These are phyloP conservation scores for Nakazawaea laoshanensis DNA, from an alignment of 805 yeast species.

Conservation along the genomic window DNA sequence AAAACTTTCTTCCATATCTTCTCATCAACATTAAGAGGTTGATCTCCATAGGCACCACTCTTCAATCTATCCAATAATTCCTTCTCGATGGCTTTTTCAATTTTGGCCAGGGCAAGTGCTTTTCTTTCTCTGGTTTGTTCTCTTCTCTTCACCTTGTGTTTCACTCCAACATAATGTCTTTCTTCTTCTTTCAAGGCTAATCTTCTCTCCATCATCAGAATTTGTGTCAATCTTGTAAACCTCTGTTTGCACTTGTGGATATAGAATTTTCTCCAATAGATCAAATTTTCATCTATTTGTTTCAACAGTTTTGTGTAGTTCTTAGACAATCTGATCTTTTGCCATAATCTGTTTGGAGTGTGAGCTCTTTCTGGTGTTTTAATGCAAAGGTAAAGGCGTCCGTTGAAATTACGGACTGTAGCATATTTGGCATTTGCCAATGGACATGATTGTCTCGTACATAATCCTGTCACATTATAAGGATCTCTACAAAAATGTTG, in stretches of 20 bases:
- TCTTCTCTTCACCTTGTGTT: slow-evolving; percentile 91
- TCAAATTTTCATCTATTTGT: slow-evolving; percentile 80
- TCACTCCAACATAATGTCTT: slow-evolving; percentile 86
- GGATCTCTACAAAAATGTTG: slow-evolving; percentile 95
- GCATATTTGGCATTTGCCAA: slow-evolving; percentile 91
- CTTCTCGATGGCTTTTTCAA: slow-evolving; percentile 93
- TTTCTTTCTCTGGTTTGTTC: slow-evolving; percentile 93
- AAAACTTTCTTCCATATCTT: slow-evolving; percentile 91
- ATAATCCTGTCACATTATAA: slow-evolving; percentile 90
- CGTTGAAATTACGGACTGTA: slow-evolving; percentile 74
- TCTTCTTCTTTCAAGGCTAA: slow-evolving; percentile 86
- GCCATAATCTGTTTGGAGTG: slow-evolving; percentile 92
- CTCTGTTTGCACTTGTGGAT: slow-evolving; percentile 95
- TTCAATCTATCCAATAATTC: slow-evolving; percentile 90
- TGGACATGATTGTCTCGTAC: slow-evolving; percentile 92
- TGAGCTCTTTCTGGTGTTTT: slow-evolving; percentile 98
- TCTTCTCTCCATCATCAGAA: slow-evolving; percentile 90
- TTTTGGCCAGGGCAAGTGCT: slow-evolving; percentile 93
- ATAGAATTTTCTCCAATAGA: slow-evolving; percentile 89
- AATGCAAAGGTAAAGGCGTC: slow-evolving; percentile 79
- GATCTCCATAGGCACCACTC: slow-evolving; percentile 97
- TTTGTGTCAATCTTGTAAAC: slow-evolving; percentile 89
- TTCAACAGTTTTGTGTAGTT: slow-evolving; percentile 81
- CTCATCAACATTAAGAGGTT: slow-evolving; percentile 94
- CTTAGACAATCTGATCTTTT: slow-evolving; percentile 81